A percentile compares a stretch with the other conserved stretches of the same genome.
Evolutionary conservation across 805 yeast genomes (phyloP).

Genomic region (Priceomyces melissophilus): DNA sequence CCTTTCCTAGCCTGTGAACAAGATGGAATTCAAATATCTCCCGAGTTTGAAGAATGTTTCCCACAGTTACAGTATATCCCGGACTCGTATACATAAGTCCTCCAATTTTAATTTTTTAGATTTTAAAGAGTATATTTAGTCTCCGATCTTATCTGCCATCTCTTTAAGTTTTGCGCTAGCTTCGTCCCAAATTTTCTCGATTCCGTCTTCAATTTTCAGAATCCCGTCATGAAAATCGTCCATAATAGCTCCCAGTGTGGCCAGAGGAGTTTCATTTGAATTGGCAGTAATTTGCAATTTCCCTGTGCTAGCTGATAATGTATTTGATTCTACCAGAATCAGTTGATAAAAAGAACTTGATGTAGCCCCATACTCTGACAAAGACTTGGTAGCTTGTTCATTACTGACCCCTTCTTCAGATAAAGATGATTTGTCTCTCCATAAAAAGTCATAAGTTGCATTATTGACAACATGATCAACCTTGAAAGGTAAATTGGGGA

Average conservation of each 20-base stretch:
- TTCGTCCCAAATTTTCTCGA: conserved; percentile 14
- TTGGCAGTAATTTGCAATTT: no score
- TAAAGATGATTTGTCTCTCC: conserved; percentile 13
- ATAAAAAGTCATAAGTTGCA: conserved; percentile 51
- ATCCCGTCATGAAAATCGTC: conserved; percentile 9
- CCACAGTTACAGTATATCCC: conserved; percentile 5
- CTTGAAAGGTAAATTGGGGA: conserved; percentile 50
- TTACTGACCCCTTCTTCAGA: not conserved
- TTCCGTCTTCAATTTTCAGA: conserved; percentile 13
- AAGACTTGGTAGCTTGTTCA: not conserved
- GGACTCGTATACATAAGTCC: not conserved
- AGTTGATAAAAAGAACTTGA: not conserved
- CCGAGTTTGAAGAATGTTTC: conserved; percentile 6
- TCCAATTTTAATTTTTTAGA: no score
- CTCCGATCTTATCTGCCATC: conserved; percentile 12
- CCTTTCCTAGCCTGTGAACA: conserved; percentile 15
- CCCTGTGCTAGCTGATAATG: no score
- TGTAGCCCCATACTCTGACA: not conserved
- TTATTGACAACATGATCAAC: conserved; percentile 42
- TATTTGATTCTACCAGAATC: no score
- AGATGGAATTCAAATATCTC: conserved; percentile 1
- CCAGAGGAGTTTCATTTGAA: not conserved
- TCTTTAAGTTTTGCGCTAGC: conserved; percentile 14
- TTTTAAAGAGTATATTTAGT: no score
- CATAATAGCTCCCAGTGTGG: conserved; percentile 1